phyloP scores from a whole-genome alignment of 1,284 basidiomycete species.

The Cystobasidium slooffiae region DNA sequence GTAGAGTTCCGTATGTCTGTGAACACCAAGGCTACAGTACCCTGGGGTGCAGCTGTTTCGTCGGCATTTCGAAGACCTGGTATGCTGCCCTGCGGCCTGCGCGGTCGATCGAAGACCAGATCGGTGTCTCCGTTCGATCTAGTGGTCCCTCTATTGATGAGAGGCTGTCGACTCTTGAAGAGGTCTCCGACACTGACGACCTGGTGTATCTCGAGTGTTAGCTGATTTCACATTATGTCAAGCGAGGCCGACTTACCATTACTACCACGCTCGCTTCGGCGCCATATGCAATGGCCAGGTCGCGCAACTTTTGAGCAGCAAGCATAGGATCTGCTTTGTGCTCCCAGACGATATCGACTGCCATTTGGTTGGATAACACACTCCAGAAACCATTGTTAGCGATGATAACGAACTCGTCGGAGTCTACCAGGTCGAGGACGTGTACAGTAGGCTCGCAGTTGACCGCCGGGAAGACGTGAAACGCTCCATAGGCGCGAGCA shows the following conservation, averaged over 20 bases:
- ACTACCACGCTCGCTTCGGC: slow-evolving; percentile 95
- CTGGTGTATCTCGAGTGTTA: not conserved
- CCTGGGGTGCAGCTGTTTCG: slow-evolving; percentile 71
- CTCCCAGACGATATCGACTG: slow-evolving; percentile 91
- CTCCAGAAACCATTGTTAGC: slow-evolving; percentile 94
- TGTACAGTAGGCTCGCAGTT: slow-evolving; percentile 84
- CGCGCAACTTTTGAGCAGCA: slow-evolving; percentile 93
- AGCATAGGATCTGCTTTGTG: slow-evolving; percentile 90
- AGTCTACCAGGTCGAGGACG: slow-evolving; percentile 72
- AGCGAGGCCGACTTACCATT: slow-evolving; percentile 74
- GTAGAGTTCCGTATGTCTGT: slow-evolving; percentile 99
- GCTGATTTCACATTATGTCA: no score
- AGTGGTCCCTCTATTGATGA: slow-evolving; percentile 1
- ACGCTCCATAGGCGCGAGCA: slow-evolving; percentile 92
- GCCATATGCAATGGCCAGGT: slow-evolving; percentile 96
- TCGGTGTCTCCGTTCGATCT: slow-evolving; percentile 47
- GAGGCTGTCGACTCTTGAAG: slow-evolving; percentile 43
- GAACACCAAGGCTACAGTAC: slow-evolving; percentile 92
- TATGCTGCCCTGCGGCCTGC: slow-evolving; percentile 47
- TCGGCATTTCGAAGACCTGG: slow-evolving; percentile 50
- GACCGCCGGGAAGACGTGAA: slow-evolving; percentile 85
- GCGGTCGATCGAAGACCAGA: slow-evolving; percentile 50
- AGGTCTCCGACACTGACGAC: slow-evolving; percentile 43
- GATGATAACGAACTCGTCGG: slow-evolving; percentile 96
- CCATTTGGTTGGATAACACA: slow-evolving; percentile 90